Evolutionary conservation across 2,329 filamentous ascomycete genomes (phyloP).

Genomic region (Epichloe elymi): DNA sequence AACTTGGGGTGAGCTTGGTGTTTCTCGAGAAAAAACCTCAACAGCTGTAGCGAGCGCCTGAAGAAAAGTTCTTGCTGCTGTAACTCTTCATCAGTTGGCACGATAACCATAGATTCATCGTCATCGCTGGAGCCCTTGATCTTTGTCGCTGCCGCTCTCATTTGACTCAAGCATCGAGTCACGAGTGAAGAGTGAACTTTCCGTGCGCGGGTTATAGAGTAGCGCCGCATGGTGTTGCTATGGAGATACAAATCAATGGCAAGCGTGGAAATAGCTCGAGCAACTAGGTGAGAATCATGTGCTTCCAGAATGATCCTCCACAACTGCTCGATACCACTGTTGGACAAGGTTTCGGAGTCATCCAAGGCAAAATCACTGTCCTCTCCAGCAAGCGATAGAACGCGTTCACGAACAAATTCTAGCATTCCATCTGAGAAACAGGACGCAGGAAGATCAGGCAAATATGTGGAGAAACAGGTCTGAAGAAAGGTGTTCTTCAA

Average conservation of each 20-base stretch:
- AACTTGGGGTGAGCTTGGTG: slow-evolving; percentile 50
- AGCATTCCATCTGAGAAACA: slow-evolving; percentile 50
- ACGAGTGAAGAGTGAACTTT: slow-evolving; percentile 58
- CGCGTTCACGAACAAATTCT: slow-evolving; percentile 44
- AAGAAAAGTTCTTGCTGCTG: slow-evolving; percentile 45
- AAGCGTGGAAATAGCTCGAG: slow-evolving; percentile 53
- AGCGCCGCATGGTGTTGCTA: slow-evolving; percentile 34
- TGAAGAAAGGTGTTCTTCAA: slow-evolving; percentile 43
- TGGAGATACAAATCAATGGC: slow-evolving; percentile 59
- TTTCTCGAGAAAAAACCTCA: slow-evolving; percentile 55
- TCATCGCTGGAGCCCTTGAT: slow-evolving; percentile 39
- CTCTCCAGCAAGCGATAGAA: slow-evolving; percentile 34
- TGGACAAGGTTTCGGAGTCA: slow-evolving; percentile 37
- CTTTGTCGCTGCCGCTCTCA: slow-evolving; percentile 45
- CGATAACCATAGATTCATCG: slow-evolving; percentile 39
- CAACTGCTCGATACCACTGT: slow-evolving; percentile 53
- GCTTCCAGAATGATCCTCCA: slow-evolving; percentile 71
- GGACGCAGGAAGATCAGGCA: slow-evolving; percentile 42
- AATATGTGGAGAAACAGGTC: slow-evolving; percentile 39
- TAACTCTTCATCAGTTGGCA: slow-evolving; percentile 33
- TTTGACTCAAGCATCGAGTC: slow-evolving; percentile 57
- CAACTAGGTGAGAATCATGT: slow-evolving; percentile 50
- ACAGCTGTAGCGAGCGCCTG: slow-evolving; percentile 52
- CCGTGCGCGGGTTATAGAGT: slow-evolving; percentile 36
- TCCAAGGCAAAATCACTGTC: slow-evolving; percentile 32